phyloP scores from a whole-genome alignment of 2,329 filamentous ascomycete genomes.

The Cytospora leucostoma region DNA sequence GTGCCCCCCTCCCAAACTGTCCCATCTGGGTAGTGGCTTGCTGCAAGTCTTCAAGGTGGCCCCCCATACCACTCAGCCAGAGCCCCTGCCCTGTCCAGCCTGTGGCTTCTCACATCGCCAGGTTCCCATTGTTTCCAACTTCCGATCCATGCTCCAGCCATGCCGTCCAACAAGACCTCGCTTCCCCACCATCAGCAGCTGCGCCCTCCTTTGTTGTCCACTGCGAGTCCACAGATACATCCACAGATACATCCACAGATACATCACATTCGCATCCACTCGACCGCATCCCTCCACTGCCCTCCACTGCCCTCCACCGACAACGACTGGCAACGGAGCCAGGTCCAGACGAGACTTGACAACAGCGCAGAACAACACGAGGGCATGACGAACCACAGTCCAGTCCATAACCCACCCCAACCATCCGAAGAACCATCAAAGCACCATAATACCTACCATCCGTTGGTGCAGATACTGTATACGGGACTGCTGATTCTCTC shows the following conservation, averaged over 20 bases:
- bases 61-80: conserved; percentile 10
- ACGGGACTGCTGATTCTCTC: conserved; percentile 1
- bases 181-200: conserved; percentile 22
- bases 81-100: conserved; percentile 1
- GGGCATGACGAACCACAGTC: conserved; percentile 4
- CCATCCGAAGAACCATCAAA: background rate
- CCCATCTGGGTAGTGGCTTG: conserved; percentile 3
- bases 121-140: conserved; percentile 17
- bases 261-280: conserved; percentile 14
- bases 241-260: conserved; percentile 8
- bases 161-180: background rate
- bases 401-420: conserved; percentile 6
- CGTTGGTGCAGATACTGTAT: conserved; percentile 9
- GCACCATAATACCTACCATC: conserved; percentile 8
- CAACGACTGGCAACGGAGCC: conserved; percentile 20
- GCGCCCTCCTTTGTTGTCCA: conserved; percentile 24
- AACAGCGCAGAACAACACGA: background rate
- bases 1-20: background rate
- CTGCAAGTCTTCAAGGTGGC: conserved; percentile 1
- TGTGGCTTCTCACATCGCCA: conserved; percentile 15
- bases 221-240: conserved; percentile 10
- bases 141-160: conserved; percentile 2
- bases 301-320: conserved; percentile 15
- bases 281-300: conserved; percentile 20
- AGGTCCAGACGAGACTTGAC: conserved; percentile 15